These are phyloP conservation scores for Ogataea pilisensis DNA, from an alignment of 805 yeast genomes.

Conservation along the genomic window DNA sequence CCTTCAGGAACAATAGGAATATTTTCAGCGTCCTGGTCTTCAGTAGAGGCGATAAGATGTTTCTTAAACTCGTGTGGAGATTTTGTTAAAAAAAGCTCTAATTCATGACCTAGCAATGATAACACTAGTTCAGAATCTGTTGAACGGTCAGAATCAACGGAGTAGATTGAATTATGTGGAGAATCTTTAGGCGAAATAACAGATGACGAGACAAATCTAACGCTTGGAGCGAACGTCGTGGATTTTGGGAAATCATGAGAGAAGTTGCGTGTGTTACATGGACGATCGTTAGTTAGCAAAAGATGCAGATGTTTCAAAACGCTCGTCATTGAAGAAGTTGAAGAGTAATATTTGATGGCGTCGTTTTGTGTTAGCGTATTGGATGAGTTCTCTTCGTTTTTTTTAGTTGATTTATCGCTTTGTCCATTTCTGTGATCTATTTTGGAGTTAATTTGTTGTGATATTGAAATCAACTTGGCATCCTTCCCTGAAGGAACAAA, in stretches of 20 bases:
- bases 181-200: conserved; percentile 44
- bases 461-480: conserved; percentile 42
- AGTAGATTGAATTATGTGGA: conserved; percentile 33
- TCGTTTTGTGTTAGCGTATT: background rate
- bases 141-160: conserved; percentile 70
- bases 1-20: conserved; percentile 5
- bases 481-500: conserved; percentile 73
- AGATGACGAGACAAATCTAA: conserved; percentile 50
- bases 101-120: conserved; percentile 69
- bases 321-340: conserved; percentile 87
- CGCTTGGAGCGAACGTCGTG: conserved; percentile 36
- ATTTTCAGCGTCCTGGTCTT: conserved; percentile 6
- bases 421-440: background rate
- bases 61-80: conserved; percentile 46
- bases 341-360: conserved; percentile 59
- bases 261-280: conserved; percentile 42
- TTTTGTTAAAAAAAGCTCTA: conserved; percentile 73
- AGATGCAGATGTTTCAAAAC: conserved; percentile 70
- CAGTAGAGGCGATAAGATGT: conserved; percentile 22
- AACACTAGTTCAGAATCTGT: conserved; percentile 64
- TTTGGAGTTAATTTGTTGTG: conserved; percentile 28
- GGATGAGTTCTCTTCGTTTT: too few species aligned
- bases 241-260: conserved; percentile 41
- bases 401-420: too few species aligned
- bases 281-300: conserved; percentile 58